Conservation (phyloP, 192 early-diverging fungal genomes). For the Coemansia sp. region DNA sequence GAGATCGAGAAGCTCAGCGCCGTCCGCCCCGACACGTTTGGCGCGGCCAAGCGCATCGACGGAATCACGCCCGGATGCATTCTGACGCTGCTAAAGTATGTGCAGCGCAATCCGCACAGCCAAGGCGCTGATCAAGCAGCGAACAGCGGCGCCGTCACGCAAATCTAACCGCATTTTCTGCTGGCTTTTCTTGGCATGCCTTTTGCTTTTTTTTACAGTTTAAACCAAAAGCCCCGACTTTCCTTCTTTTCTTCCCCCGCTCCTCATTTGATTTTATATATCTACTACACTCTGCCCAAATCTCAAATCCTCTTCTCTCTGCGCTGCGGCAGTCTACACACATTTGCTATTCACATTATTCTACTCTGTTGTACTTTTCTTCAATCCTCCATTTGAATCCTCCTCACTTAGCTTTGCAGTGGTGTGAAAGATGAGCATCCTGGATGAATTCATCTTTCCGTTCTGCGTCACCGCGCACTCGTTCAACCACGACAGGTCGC, state of each 20-base stretch:
- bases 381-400: background rate
- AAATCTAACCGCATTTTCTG: background rate
- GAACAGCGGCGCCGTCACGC: too few relatives aligned
- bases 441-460: conserved; percentile 54
- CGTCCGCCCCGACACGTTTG: conserved; percentile 46
- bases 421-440: conserved; percentile 34
- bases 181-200: background rate
- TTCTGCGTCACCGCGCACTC: conserved; percentile 84
- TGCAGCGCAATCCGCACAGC: conserved; percentile 24
- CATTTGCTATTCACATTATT: background rate
- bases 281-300: background rate
- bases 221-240: background rate
- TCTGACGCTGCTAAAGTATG: conserved; percentile 66
- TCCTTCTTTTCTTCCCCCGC: background rate
- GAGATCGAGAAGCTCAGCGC: conserved; percentile 45
- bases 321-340: background rate
- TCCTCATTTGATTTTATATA: background rate
- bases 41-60: conserved; percentile 77
- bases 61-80: conserved; percentile 79
- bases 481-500: conserved; percentile 86
- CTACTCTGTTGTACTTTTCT: background rate
- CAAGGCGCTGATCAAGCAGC: background rate
- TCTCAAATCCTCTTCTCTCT: too few relatives aligned
- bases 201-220: too few relatives aligned
- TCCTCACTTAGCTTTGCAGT: background rate